Percentiles rank a stretch among this genome's conserved stretches.
Evolutionary conservation across 371 early-diverging fungal genomes (phyloP).

Genomic region (Blakeslea trispora): DNA sequence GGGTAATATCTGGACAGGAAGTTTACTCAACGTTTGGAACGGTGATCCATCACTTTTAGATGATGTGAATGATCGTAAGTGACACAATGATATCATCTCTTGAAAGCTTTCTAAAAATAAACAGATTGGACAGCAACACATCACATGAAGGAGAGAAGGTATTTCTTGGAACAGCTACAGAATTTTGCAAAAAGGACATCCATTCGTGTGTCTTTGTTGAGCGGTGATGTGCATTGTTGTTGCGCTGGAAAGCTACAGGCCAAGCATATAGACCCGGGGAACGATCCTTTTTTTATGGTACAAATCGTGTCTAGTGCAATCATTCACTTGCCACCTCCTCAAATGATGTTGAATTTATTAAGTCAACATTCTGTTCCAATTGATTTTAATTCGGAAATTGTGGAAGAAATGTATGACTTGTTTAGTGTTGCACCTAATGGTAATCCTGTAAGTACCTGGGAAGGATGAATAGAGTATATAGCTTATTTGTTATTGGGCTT

Average conservation of each 20-base stretch:
- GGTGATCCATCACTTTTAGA: slow-evolving; percentile 85
- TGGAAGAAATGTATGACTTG: slow-evolving; percentile 46
- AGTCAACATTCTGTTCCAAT: slow-evolving; percentile 39
- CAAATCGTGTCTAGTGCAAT: slow-evolving; percentile 81
- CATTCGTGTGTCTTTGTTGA: slow-evolving; percentile 80
- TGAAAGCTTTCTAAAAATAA: too few species aligned
- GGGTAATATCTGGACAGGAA: slow-evolving; percentile 42
- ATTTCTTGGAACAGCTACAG: slow-evolving; percentile 68
- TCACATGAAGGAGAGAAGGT: slow-evolving; percentile 72
- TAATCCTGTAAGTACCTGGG: slow-evolving; percentile 26
- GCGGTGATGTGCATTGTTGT: slow-evolving; percentile 83
- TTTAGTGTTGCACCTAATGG: slow-evolving; percentile 44
- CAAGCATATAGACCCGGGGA: slow-evolving; percentile 50
- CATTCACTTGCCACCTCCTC: slow-evolving; percentile 61
- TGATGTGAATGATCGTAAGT: slow-evolving; percentile 77
- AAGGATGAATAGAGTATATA: background rate
- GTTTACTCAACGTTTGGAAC: slow-evolving; percentile 61
- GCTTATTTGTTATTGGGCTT: slow-evolving; percentile 3
- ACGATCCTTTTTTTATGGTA: slow-evolving; percentile 72
- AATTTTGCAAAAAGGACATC: slow-evolving; percentile 58
- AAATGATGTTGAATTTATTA: slow-evolving; percentile 36
- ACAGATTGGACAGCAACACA: slow-evolving; percentile 71
- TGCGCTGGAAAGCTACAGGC: slow-evolving; percentile 67
- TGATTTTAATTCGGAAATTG: slow-evolving; percentile 37
- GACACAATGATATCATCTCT: too few species aligned